Base-by-base conservation (phyloP, 495 filamentous ascomycete species). In the Terfezia claveryi region DNA sequence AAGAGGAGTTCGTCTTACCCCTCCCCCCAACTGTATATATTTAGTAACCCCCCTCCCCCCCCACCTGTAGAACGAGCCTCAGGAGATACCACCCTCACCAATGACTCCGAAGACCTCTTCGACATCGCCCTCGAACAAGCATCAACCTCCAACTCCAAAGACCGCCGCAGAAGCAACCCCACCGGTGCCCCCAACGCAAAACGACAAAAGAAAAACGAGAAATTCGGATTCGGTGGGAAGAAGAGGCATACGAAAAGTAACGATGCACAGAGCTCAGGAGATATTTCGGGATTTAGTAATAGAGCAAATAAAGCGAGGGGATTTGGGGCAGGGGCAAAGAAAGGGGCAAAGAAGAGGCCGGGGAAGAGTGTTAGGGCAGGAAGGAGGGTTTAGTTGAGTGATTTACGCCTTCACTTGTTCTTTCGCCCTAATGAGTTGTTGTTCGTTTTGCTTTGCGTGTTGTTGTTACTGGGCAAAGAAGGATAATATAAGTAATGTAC, bases 201-300 rank as follows among this genome's bases (percentile, higher is more conserved):
- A 72, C 80, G 91, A 50, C 79, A 83, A 65, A 93, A 94, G 79
- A 91, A 87, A 70, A 80, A 98, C 68, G 72, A 80, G 57, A 93
- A 92, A 70, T 95, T 80, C 66, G 91, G 91, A 23, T 91, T 85
- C 67, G 91, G 91, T 55, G 91, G 91, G 56, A 94, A 92, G 78
- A 96, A 95, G 77, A 73, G 81, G 52, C 76, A 81, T 67, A 66
- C 74, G 41, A 98, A 98, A 76, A 92, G 85, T 57, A 82, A 83
- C 54, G 88, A 94, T 70, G 85, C 87, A 49, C 65, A 71, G 36
- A 86, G 80, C 54, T 85, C 76, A 51, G 80, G 75, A 54, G 92
- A 96, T 70, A 61, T 92, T 64, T 76, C 77, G 58, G 75, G 74
- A 7, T 95, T 88, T 72, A 87, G 78, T 49, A 72, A 67, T 20